Conservation (phyloP, 1,284 basidiomycete species). For the Puccinia horiana region DNA sequence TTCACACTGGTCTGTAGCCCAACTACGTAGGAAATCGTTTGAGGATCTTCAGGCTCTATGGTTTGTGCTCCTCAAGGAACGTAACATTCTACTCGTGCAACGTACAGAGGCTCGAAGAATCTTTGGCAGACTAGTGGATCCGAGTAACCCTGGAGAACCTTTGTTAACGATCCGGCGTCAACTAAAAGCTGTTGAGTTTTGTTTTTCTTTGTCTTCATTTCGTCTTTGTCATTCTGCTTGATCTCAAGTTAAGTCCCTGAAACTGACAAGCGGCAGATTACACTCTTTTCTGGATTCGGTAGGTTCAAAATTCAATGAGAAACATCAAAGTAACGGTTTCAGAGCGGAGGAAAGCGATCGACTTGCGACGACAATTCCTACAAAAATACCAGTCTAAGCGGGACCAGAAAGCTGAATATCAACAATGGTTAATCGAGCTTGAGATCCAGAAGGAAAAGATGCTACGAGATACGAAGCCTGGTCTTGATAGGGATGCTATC, state of each 20-base stretch:
- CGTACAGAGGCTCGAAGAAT: constrained; percentile 71
- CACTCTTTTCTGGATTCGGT: no score
- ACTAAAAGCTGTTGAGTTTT: constrained; percentile 30
- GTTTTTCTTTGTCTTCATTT: neutral
- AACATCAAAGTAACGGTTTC: constrained; percentile 49
- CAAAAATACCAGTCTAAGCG: constrained; percentile 39
- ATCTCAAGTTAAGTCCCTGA: neutral
- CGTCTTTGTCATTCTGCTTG: neutral
- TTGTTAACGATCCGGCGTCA: constrained; percentile 42
- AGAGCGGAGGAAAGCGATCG: constrained; percentile 41
- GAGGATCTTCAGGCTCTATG: constrained; percentile 86
- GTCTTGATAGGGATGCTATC: neutral
- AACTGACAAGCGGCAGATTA: neutral
- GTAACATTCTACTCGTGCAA: constrained; percentile 86
- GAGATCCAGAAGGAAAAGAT: constrained; percentile 37
- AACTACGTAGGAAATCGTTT: constrained; percentile 85
- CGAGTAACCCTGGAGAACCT: constrained; percentile 47
- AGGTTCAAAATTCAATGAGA: constrained; percentile 48
- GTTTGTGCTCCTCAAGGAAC: constrained; percentile 83
- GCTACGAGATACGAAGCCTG: neutral
- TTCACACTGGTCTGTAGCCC: constrained; percentile 72
- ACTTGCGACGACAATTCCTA: constrained; percentile 32
- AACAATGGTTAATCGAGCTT: constrained; percentile 37
- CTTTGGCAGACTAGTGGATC: constrained; percentile 44
- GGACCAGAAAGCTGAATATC: neutral